These are phyloP conservation scores for Boletus subcaerulescens DNA, from an alignment of 768 basidiomycete genomes.

Conservation along the genomic window DNA sequence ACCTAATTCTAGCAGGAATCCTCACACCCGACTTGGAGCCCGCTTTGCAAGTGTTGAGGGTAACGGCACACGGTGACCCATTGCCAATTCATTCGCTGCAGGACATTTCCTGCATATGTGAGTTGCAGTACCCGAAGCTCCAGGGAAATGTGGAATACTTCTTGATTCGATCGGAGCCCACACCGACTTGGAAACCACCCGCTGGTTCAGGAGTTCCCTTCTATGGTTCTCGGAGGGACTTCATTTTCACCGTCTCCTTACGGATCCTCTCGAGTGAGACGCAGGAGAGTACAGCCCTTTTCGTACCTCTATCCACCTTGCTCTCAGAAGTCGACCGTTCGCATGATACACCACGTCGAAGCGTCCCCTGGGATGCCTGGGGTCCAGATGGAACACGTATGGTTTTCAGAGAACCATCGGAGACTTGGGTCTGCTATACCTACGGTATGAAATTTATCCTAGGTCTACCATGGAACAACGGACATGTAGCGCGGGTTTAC, in stretches of 20 bases:
- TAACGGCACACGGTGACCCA: conserved; percentile 3
- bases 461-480: conserved; percentile 20
- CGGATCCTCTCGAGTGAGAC: conserved; percentile 7
- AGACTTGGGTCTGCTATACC: conserved; percentile 36
- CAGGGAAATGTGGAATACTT: conserved; percentile 16
- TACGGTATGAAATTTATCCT: conserved; percentile 35
- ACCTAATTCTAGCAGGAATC: conserved; percentile 24
- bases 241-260: conserved; percentile 33
- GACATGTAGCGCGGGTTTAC: conserved; percentile 23
- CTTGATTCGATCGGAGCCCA: conserved; percentile 34
- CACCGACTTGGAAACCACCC: conserved; percentile 25
- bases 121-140: conserved; percentile 26
- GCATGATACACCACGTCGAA: not conserved
- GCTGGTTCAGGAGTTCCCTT: conserved; percentile 16
- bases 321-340: conserved; percentile 23
- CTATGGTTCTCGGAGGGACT: conserved; percentile 23
- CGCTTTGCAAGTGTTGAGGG: conserved; percentile 18
- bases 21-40: conserved; percentile 2
- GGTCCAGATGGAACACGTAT: conserved; percentile 32
- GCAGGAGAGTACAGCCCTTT: conserved; percentile 22
- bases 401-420: conserved; percentile 25
- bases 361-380: conserved; percentile 31
- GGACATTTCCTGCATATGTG: conserved; percentile 23
- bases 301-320: conserved; percentile 32
- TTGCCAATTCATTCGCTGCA: conserved; percentile 3